phyloP scores from a whole-genome alignment of 2,329 filamentous ascomycete species.

The Cytospora piceicola region DNA sequence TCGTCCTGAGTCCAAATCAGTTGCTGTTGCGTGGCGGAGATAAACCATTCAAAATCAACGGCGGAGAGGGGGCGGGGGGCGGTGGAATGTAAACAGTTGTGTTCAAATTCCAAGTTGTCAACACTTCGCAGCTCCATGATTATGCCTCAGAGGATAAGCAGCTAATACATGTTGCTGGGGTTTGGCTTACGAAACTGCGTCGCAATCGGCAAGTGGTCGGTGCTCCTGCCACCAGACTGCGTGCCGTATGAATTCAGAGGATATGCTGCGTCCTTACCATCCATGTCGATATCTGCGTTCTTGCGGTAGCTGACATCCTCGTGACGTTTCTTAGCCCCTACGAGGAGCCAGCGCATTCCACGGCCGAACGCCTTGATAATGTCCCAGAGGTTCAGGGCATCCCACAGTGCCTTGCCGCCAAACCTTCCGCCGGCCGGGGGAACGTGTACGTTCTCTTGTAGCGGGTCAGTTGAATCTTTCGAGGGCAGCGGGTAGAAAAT shows the following conservation, averaged over 20 bases:
- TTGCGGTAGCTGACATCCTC: slow-evolving; percentile 55
- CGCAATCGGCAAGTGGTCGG: slow-evolving; percentile 46
- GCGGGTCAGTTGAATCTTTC: slow-evolving; percentile 44
- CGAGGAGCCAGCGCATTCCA: slow-evolving; percentile 79
- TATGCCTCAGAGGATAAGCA: slow-evolving; percentile 23
- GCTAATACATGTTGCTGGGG: slow-evolving; percentile 22
- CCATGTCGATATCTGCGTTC: slow-evolving; percentile 37
- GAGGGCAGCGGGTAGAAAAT: slow-evolving; percentile 54
- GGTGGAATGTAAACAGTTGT: not conserved
- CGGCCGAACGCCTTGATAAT: slow-evolving; percentile 78
- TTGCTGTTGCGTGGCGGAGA: not conserved
- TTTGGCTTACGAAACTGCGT: slow-evolving; percentile 41
- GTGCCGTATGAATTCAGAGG: slow-evolving; percentile 37
- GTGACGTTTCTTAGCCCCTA: slow-evolving; percentile 67
- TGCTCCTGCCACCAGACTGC: slow-evolving; percentile 39
- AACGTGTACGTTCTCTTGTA: slow-evolving; percentile 48
- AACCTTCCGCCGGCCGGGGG: slow-evolving; percentile 66
- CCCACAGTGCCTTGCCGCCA: slow-evolving; percentile 66
- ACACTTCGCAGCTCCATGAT: slow-evolving; percentile 20
- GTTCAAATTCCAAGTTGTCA: slow-evolving; percentile 4
- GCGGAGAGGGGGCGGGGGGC: too few relatives aligned
- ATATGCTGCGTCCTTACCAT: slow-evolving; percentile 38
- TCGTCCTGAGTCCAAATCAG: slow-evolving; percentile 28
- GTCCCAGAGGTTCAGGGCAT: slow-evolving; percentile 82
- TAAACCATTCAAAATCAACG: not conserved